Percentiles rank a stretch among this genome's conserved stretches.
These are phyloP conservation scores for Erigeron philadelphicus DNA, from an alignment of 140 eudicot genomes.

Conservation along the genomic window DNA sequence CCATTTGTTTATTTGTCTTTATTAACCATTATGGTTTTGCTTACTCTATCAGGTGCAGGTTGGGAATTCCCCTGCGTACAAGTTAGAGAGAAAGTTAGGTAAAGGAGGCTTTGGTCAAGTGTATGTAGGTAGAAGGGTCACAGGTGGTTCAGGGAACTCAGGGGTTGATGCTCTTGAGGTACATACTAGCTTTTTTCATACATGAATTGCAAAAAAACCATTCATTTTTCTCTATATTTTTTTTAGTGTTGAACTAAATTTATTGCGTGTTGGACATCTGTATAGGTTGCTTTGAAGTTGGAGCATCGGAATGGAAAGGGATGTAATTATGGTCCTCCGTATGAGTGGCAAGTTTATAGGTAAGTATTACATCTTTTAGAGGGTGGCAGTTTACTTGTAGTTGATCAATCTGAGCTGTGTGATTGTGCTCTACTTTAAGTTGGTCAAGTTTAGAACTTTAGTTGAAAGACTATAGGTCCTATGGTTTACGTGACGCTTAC, in stretches of 20 bases:
- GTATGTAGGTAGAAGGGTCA: slow-evolving; percentile 57
- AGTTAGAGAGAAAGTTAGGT: slow-evolving; percentile 52
- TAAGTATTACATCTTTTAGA: slow-evolving; percentile 3
- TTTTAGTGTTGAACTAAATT: no score
- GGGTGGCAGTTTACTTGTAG: no score
- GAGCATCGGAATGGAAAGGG: slow-evolving; percentile 67
- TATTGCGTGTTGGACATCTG: background rate
- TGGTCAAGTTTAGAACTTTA: no score
- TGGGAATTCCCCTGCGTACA: slow-evolving; percentile 61
- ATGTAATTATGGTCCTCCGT: slow-evolving; percentile 64
- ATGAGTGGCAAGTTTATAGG: slow-evolving; percentile 67
- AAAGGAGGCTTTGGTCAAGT: slow-evolving; percentile 79
- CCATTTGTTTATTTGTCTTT: no score
- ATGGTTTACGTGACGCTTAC: no score
- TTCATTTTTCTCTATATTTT: no score
- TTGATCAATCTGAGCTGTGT: no score
- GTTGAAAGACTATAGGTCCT: no score
- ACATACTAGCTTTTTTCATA: background rate
- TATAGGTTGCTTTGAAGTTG: slow-evolving; percentile 59
- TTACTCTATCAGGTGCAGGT: slow-evolving; percentile 44
- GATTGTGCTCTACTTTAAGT: no score
- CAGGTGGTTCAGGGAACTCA: slow-evolving; percentile 41
- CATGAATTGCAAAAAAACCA: no score
- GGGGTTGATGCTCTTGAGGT: slow-evolving; percentile 65
- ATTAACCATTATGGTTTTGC: background rate